phyloP scores from a whole-genome alignment of 1,284 basidiomycete species.

The Apiotrichum sp. region DNA sequence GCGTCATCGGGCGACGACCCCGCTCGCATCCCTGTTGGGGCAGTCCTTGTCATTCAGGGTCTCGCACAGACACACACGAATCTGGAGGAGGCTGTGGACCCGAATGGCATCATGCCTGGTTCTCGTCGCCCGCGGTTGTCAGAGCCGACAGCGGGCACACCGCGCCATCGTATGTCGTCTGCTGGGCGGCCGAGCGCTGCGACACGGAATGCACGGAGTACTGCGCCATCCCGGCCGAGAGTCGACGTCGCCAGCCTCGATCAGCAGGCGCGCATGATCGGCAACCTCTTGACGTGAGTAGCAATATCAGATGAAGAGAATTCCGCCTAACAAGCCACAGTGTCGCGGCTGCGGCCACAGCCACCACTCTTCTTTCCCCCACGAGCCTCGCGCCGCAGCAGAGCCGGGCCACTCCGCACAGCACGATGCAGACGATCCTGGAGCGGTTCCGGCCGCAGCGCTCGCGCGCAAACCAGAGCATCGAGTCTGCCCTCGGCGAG shows the following conservation, averaged over 20 bases:
- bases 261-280: constrained; percentile 43
- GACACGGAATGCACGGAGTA: too few relatives aligned
- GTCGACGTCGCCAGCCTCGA: constrained; percentile 26
- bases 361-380: constrained; percentile 36
- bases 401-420: constrained; percentile 21
- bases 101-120: background rate
- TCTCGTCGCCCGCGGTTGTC: background rate
- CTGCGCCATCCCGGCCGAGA: background rate
- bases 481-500: constrained; percentile 37
- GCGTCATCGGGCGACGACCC: constrained; percentile 14
- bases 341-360: constrained; percentile 43
- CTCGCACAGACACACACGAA: constrained; percentile 40
- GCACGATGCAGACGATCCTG: constrained; percentile 34
- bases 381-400: constrained; percentile 15
- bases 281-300: constrained; percentile 43
- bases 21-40: constrained; percentile 27
- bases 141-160: constrained; percentile 10
- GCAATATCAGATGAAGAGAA: too few relatives aligned
- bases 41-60: constrained; percentile 45
- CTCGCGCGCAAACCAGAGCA: constrained; percentile 19
- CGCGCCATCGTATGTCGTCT: background rate
- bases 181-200: background rate
- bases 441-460: constrained; percentile 34
- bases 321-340: constrained; percentile 10
- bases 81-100: constrained; percentile 7